Evolutionary conservation across 2,329 filamentous ascomycete genomes (phyloP), one percentile per base, ranked within the genome.

Genomic region (Pleurostoma richardsiae): DNA sequence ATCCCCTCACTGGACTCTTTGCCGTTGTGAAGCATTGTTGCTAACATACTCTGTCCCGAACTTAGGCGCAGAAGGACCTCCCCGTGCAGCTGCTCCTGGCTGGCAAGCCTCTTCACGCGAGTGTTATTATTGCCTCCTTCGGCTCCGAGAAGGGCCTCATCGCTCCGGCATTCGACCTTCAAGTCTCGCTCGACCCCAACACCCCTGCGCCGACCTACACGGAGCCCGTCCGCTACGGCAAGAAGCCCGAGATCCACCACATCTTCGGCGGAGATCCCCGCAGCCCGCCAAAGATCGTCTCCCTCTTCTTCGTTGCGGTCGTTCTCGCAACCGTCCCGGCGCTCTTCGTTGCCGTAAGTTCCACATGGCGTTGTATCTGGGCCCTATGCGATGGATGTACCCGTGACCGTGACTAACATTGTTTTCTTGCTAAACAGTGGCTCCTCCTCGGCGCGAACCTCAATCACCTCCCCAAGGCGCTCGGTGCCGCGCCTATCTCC

Each of bases 211-310:
- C 82, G 26, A 68, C 75, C 47, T 79, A 83, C 59, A 79, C 88
- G 57, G 73, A 81, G 56, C 83, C 88, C 7, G 69, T 91, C 54
- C 86, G 92, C 68, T 97, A 96, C 68, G 87, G 86, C 62, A 88
- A 89, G 71, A 81, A 84, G 55, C 73, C 82, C 7, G 87, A 95
- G 69, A 96, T 99, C 63, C 80, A 89, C 72, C 94, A 99, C 73
- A 88, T 86, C 58, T 99, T 97, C 82, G 83, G 82, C 53, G 68
- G 76, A 10, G 90, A 92, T 59, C 82, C 90, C 40, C 81, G 80
- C 67, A 96, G 82, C 67, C 90, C 91, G 27, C 88, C 90, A 41
- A 82, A 83, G 66, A 64, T 94, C 51, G 79, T 97, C 53, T 92
- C 88, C 3, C 60, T 94, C 43, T 73, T 87, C 48, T 97, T 97